Conservation (phyloP, 352 stramenopile species). For the Globisporangium uncinulatum region DNA sequence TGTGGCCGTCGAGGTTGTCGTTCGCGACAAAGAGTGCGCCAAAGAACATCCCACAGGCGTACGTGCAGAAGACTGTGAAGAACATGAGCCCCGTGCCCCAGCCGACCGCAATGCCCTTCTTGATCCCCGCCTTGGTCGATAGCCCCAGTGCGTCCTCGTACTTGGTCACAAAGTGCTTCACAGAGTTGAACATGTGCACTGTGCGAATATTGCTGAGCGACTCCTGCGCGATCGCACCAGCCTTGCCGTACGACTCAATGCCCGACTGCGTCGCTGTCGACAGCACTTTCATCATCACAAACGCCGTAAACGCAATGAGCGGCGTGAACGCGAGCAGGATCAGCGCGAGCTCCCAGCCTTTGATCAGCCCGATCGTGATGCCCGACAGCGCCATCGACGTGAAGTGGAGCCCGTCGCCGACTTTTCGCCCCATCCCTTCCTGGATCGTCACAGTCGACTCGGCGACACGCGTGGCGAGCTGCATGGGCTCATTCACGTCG, state of each 20-base stretch:
- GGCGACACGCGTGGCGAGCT: slow-evolving; percentile 22
- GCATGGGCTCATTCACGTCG: slow-evolving; percentile 31
- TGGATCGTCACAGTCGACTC: slow-evolving; percentile 46
- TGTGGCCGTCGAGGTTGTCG: slow-evolving; percentile 44
- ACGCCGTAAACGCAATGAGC: slow-evolving; percentile 45
- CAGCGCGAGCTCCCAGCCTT: slow-evolving; percentile 63
- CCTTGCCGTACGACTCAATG: slow-evolving; percentile 58
- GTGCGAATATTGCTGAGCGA: slow-evolving; percentile 66
- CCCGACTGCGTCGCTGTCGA: slow-evolving; percentile 35
- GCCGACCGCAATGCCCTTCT: slow-evolving; percentile 42
- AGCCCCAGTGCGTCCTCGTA: slow-evolving; percentile 43
- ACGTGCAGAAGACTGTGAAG: slow-evolving; percentile 56
- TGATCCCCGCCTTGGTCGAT: slow-evolving; percentile 45
- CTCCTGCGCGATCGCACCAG: slow-evolving; percentile 68
- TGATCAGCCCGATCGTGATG: slow-evolving; percentile 53
- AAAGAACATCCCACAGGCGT: slow-evolving; percentile 74
- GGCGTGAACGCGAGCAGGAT: slow-evolving; percentile 63
- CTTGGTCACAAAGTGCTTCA: slow-evolving; percentile 48
- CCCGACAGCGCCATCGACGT: slow-evolving; percentile 56
- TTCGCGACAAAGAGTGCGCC: slow-evolving; percentile 57
- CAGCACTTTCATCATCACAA: slow-evolving; percentile 47
- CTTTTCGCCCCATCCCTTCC: slow-evolving; percentile 53
- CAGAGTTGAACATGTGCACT: slow-evolving; percentile 75
- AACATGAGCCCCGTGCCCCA: slow-evolving; percentile 64
- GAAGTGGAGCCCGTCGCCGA: slow-evolving; percentile 54